Base-by-base conservation (phyloP, 2,329 filamentous ascomycete genomes). In the Zalaria sp. region DNA sequence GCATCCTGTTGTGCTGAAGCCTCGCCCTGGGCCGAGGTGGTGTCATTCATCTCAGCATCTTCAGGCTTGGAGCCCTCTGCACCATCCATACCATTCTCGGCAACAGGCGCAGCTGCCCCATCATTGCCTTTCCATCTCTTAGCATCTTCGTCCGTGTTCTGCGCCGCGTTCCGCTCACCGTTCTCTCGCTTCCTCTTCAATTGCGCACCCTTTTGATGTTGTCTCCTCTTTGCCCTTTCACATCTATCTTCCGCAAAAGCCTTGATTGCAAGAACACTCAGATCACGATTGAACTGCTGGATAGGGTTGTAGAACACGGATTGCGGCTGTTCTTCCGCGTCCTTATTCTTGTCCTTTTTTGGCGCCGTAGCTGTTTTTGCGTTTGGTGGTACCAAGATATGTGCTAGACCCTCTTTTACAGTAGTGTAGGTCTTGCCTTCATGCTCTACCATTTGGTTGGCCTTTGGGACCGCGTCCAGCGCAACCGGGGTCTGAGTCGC, bases 271-370 rank as follows among this genome's bases (percentile, higher is more conserved):
- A 98, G 72, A 26, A 95, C 85, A 46, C 86, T 95, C 49, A 98
- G 64, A 58, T 98, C 91, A 37, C 93, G 82, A 62, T 98, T 98
- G 70, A 96, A 98, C 58, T 98, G 91, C 59, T 98, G 91, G 42
- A 98, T 95, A 0, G 91, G 89, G 53, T 98, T 98, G 72, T 98
- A 98, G 57, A 98, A 98, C 43, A 98, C 93, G 29, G 71, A 68
- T 53, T 89, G 82, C 51, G 79, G 74, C 34, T 77, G 69, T 51
- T 79, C 73, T 43, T 68, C 57, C 43, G 60, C 60, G 27, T 60
- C 50, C 45, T 64, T 57, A 34, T 51, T 57, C 46, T 67, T 68
- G 37, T 66, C 64, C 25, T 63, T 57, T 46, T 67, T 64, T 1
- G 64, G 60, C 61, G 72, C 57, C 49, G 65, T 57, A 49, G 68